Evolutionary conservation across 768 basidiomycete genomes (phyloP).

Genomic region (Baorangia bicolor): DNA sequence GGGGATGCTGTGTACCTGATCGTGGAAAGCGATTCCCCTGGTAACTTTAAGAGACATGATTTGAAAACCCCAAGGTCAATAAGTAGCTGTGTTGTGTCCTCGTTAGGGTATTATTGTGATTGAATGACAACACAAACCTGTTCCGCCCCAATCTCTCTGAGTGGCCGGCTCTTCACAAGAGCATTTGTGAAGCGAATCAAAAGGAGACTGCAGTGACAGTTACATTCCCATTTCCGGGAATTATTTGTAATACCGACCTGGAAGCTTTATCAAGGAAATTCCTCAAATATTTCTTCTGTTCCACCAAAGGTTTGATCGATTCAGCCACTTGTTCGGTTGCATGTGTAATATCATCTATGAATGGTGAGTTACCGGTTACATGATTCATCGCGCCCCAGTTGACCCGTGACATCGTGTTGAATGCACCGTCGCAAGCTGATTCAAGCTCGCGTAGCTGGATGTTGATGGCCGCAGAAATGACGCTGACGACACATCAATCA

Average conservation of each 20-base stretch:
- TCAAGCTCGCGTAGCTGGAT: constrained; percentile 85
- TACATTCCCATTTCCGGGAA: not conserved
- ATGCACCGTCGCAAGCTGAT: constrained; percentile 73
- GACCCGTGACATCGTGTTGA: constrained; percentile 71
- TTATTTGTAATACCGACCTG: constrained; percentile 50
- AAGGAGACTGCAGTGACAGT: constrained; percentile 56
- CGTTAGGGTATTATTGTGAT: not conserved
- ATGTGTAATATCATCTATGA: constrained; percentile 73
- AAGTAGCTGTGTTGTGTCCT: constrained; percentile 54
- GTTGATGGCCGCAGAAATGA: constrained; percentile 80
- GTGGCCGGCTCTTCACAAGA: constrained; percentile 84
- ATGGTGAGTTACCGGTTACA: constrained; percentile 85
- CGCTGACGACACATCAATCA: constrained; percentile 42
- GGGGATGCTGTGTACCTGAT: constrained; percentile 44
- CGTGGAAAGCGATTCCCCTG: constrained; percentile 63
- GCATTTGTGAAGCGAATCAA: constrained; percentile 87
- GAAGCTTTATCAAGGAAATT: constrained; percentile 94
- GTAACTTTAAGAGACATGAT: constrained; percentile 76
- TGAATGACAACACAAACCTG: constrained; percentile 51
- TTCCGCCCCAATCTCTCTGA: constrained; percentile 93
- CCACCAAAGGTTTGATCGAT: constrained; percentile 73
- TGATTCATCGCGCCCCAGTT: constrained; percentile 78
- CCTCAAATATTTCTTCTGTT: constrained; percentile 92
- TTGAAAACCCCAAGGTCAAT: constrained; percentile 91
- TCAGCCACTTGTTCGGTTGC: constrained; percentile 77